These are phyloP conservation scores for Solanum appendiculatum DNA, from an alignment of 257 asterid species.

Conservation along the genomic window DNA sequence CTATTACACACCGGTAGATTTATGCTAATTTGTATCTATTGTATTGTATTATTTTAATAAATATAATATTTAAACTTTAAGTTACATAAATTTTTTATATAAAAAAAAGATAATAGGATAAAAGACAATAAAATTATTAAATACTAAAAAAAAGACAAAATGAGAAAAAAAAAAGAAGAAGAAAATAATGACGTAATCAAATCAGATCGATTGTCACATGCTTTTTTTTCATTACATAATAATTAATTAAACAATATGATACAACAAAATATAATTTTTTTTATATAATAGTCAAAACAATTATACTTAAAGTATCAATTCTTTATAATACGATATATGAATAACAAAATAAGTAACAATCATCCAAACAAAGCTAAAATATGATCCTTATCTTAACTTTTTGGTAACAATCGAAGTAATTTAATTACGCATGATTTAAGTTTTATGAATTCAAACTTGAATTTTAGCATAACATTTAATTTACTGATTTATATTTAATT, in stretches of 20 bases:
- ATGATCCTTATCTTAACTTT: neutral
- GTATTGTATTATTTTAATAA: neutral
- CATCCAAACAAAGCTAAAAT: neutral
- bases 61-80: neutral
- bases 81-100: neutral
- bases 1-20: too few species aligned
- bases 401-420: neutral
- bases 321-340: neutral
- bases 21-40: neutral
- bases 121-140: neutral
- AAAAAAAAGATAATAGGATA: neutral
- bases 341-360: neutral
- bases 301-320: neutral
- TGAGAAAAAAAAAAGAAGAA: too few species aligned
- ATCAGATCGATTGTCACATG: too few species aligned
- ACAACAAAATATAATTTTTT: neutral
- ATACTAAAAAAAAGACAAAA: neutral
- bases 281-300: neutral
- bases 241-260: neutral
- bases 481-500: neutral
- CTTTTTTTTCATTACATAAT: neutral
- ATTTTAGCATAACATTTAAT: neutral
- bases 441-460: neutral
- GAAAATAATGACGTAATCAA: too few species aligned
- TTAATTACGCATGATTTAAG: neutral